These are phyloP conservation scores for Candida sp. DNA, from an alignment of 1,139 yeast species.

Conservation along the genomic window DNA sequence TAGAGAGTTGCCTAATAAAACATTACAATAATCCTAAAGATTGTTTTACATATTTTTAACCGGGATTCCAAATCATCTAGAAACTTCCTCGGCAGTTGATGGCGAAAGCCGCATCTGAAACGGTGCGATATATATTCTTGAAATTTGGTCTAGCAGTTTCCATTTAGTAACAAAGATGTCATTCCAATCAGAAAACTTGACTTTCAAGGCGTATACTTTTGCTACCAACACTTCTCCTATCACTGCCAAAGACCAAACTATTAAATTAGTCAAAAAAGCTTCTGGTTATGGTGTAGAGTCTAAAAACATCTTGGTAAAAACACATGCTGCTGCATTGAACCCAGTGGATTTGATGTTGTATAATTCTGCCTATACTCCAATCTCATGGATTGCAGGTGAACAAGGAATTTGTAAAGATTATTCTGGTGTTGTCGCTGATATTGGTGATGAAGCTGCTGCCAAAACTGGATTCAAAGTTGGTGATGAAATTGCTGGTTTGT, in stretches of 20 bases:
- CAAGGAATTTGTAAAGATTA: conserved; percentile 67
- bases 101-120: too few relatives aligned
- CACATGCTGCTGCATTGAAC: conserved; percentile 58
- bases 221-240: conserved; percentile 10
- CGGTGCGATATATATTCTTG: too few relatives aligned
- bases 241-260: conserved; percentile 9
- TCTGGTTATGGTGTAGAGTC: conserved; percentile 35
- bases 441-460: conserved; percentile 38
- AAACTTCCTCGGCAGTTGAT: too few relatives aligned
- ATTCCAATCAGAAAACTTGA: conserved; percentile 12
- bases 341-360: conserved; percentile 63
- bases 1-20: too few relatives aligned
- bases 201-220: conserved; percentile 17
- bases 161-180: conserved; percentile 8
- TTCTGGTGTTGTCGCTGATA: conserved; percentile 58
- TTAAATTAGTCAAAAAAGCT: conserved; percentile 12
- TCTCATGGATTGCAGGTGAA: conserved; percentile 5
- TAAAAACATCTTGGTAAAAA: conserved; percentile 53
- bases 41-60: too few relatives aligned
- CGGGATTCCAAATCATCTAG: too few relatives aligned
- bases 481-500: conserved; percentile 63
- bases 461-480: conserved; percentile 43
- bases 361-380: conserved; percentile 27
- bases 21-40: too few relatives aligned
- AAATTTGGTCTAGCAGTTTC: too few relatives aligned